Conservation (phyloP, 495 filamentous ascomycete species). For the Collariella sp. region DNA sequence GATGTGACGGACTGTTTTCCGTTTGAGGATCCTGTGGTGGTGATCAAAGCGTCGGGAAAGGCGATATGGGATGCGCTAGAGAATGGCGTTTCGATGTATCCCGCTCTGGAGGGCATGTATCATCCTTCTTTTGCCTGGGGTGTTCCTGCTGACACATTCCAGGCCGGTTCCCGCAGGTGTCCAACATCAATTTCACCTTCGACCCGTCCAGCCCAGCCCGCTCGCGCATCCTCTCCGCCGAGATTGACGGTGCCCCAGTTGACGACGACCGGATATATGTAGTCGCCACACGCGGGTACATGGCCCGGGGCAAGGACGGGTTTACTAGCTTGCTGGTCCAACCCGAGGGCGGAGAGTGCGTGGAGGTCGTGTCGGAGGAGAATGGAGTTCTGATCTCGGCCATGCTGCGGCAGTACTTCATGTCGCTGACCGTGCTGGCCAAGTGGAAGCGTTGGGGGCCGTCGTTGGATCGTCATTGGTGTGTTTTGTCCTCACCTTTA, state of each 20-base stretch:
- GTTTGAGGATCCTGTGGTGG: constrained; percentile 83
- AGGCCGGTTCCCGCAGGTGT: constrained; percentile 68
- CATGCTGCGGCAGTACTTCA: constrained; percentile 82
- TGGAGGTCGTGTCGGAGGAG: constrained; percentile 74
- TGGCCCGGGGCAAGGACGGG: constrained; percentile 78
- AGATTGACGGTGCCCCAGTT: constrained; percentile 50
- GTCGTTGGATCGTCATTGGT: constrained; percentile 51
- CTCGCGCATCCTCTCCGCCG: constrained; percentile 53
- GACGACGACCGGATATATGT: constrained; percentile 53
- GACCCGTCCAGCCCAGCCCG: constrained; percentile 51
- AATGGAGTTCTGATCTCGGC: constrained; percentile 76
- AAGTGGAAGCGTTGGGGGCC: constrained; percentile 61
- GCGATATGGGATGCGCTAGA: constrained; percentile 69
- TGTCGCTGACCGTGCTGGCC: constrained; percentile 68
- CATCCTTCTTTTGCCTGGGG: neutral
- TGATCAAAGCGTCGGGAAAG: constrained; percentile 57
- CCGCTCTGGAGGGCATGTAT: constrained; percentile 63
- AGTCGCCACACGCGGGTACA: constrained; percentile 72
- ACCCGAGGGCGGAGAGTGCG: constrained; percentile 60
- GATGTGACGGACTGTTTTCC: constrained; percentile 80
- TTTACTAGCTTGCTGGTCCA: constrained; percentile 62
- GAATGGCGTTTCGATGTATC: constrained; percentile 69
- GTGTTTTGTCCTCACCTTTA: neutral
- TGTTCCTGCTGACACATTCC: neutral
- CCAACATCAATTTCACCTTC: constrained; percentile 65